These are phyloP conservation scores for Lablab purpureus DNA, from an alignment of 306 rosid genomes.

Conservation along the genomic window DNA sequence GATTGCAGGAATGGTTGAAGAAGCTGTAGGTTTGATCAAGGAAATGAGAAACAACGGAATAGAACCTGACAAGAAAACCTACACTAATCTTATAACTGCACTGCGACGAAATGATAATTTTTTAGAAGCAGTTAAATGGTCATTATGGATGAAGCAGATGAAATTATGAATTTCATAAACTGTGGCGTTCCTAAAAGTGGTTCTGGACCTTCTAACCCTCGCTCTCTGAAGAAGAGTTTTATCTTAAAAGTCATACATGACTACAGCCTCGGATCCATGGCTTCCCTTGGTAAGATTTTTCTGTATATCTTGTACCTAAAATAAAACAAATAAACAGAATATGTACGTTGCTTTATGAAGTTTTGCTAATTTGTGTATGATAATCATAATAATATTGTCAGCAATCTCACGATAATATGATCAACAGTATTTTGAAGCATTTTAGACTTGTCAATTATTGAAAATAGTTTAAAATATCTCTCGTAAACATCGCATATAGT, in stretches of 20 bases:
- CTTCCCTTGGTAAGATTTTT: slow-evolving; percentile 34
- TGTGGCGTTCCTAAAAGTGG: slow-evolving; percentile 6
- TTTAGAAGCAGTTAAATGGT: slow-evolving; percentile 97
- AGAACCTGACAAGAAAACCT: slow-evolving; percentile 86
- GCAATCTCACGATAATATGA: no score
- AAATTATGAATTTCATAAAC: slow-evolving; percentile 55
- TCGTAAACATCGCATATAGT: no score
- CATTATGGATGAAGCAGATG: slow-evolving; percentile 96
- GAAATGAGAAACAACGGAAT: slow-evolving; percentile 86
- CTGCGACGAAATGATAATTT: slow-evolving; percentile 72
- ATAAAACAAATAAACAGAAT: slow-evolving; percentile 10
- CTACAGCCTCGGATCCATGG: slow-evolving; percentile 11
- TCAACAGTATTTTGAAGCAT: no score
- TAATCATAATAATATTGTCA: no score
- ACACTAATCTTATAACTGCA: slow-evolving; percentile 73
- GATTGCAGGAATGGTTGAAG: slow-evolving; percentile 94
- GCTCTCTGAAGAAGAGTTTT: no score
- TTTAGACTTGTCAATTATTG: no score
- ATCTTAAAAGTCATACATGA: not conserved
- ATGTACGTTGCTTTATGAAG: not conserved
- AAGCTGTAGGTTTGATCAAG: slow-evolving; percentile 79
- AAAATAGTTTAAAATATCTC: no score
- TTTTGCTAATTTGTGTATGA: not conserved
- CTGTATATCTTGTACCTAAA: slow-evolving; percentile 26
- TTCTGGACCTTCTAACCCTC: slow-evolving; percentile 14